A percentile compares a stretch with the other conserved stretches of the same genome.
Evolutionary conservation across 345 rosid species (phyloP).

Genomic region (Pistacia atlantica): DNA sequence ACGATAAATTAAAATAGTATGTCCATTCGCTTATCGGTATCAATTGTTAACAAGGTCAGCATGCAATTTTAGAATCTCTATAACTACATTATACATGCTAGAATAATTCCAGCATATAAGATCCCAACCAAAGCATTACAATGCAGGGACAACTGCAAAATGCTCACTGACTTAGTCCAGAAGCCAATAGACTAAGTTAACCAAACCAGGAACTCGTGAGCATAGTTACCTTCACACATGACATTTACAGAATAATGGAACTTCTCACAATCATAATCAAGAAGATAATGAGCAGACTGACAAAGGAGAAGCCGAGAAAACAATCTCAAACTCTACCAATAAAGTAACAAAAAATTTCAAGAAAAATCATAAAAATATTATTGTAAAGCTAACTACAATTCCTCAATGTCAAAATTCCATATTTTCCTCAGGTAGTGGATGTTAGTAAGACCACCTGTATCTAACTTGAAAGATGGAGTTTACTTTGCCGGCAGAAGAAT

Average conservation of each 20-base stretch:
- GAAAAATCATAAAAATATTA: neutral
- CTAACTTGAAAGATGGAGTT: slow-evolving; percentile 2
- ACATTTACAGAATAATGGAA: neutral
- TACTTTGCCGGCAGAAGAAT: slow-evolving; percentile 23
- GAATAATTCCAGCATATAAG: neutral
- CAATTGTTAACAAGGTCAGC: too few species aligned
- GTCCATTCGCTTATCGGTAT: too few species aligned
- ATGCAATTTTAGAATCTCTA: too few species aligned
- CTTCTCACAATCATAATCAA: neutral
- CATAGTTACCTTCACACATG: neutral
- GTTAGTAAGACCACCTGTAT: neutral
- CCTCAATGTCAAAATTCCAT: slow-evolving; percentile 24
- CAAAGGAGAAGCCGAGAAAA: neutral
- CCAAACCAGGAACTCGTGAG: neutral
- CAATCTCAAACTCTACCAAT: neutral
- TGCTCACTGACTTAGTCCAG: neutral
- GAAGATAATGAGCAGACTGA: neutral
- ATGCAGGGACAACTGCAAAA: neutral
- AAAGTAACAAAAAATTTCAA: neutral
- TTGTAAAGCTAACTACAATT: slow-evolving; percentile 9
- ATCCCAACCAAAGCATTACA: neutral
- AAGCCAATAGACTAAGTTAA: neutral
- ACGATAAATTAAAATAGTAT: too few species aligned
- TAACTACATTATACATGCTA: too few species aligned
- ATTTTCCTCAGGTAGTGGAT: neutral